These are phyloP conservation scores for Trichoderma koningiopsis DNA, from an alignment of 2,329 filamentous ascomycete species.

Conservation along the genomic window DNA sequence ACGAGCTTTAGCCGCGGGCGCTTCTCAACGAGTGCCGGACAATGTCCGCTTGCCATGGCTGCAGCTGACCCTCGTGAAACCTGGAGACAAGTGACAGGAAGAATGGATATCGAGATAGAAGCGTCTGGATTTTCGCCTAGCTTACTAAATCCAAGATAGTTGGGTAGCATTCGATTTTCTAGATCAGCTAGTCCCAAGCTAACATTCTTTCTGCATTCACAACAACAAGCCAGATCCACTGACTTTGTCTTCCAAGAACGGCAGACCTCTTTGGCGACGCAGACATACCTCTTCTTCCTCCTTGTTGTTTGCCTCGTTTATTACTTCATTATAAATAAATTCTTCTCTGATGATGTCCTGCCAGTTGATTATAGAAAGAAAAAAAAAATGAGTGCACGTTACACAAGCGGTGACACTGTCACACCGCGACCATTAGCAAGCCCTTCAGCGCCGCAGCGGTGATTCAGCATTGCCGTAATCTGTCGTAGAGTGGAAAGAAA, in stretches of 20 bases:
- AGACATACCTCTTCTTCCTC: too few species aligned
- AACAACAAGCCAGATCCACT: background rate
- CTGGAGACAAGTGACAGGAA: background rate
- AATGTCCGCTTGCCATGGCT: background rate
- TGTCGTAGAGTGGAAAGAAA: background rate
- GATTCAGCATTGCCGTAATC: background rate
- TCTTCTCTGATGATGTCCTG: background rate
- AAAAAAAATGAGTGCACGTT: background rate
- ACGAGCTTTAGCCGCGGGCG: background rate
- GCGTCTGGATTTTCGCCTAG: background rate
- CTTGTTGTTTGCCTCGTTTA: too few species aligned
- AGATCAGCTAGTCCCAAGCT: background rate
- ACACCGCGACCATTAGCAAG: background rate
- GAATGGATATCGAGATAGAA: background rate
- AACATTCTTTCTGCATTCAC: background rate
- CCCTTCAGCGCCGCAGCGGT: background rate
- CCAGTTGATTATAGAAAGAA: background rate
- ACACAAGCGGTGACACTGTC: background rate
- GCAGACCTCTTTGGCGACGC: background rate
- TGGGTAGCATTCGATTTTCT: background rate
- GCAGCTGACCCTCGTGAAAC: background rate
- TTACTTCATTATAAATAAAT: too few species aligned
- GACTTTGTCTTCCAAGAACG: too few species aligned
- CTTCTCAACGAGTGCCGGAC: background rate
- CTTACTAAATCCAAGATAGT: background rate